phyloP scores from a whole-genome alignment of 2,329 filamentous ascomycete species.

The Sphaceloma murrayae region DNA sequence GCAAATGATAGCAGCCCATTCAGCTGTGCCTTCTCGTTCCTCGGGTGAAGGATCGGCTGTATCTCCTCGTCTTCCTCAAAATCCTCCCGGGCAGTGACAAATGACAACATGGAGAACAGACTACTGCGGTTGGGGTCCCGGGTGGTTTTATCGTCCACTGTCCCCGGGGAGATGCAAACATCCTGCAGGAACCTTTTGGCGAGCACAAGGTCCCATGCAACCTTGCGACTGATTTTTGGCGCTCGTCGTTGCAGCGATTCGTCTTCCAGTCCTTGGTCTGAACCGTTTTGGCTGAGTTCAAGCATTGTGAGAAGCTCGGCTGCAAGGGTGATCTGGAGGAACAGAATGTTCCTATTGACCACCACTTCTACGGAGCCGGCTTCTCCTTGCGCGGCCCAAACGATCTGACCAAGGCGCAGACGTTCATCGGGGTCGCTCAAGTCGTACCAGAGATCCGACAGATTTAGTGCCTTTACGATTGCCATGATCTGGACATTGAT shows the following conservation, averaged over 20 bases:
- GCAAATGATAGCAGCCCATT: slow-evolving; percentile 44
- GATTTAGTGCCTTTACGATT: slow-evolving; percentile 34
- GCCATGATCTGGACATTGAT: slow-evolving; percentile 39
- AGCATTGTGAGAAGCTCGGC: slow-evolving; percentile 47
- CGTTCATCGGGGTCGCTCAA: slow-evolving; percentile 40
- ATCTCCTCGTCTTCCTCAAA: slow-evolving; percentile 16
- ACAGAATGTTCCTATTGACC: slow-evolving; percentile 43
- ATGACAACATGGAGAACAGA: slow-evolving; percentile 23
- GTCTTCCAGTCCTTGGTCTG: slow-evolving; percentile 33
- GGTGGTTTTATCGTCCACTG: slow-evolving; percentile 14
- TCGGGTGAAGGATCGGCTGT: slow-evolving; percentile 29
- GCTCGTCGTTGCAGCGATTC: slow-evolving; percentile 25
- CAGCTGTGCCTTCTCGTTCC: slow-evolving; percentile 35
- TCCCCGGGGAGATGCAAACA: slow-evolving; percentile 33
- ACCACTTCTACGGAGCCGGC: slow-evolving; percentile 25
- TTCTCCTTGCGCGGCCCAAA: slow-evolving; percentile 34
- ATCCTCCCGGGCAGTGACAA: slow-evolving; percentile 22
- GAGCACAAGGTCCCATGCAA: slow-evolving; percentile 48
- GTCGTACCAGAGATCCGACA: slow-evolving; percentile 39
- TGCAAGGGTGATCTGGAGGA: slow-evolving; percentile 46
- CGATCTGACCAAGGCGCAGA: slow-evolving; percentile 36
- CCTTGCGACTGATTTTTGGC: slow-evolving; percentile 41
- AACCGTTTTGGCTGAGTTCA: slow-evolving; percentile 26
- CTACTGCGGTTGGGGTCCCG: slow-evolving; percentile 20
- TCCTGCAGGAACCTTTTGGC: slow-evolving; percentile 45